phyloP scores from a whole-genome alignment of 2,329 filamentous ascomycete genomes.

The Botrytis pseudocinerea region DNA sequence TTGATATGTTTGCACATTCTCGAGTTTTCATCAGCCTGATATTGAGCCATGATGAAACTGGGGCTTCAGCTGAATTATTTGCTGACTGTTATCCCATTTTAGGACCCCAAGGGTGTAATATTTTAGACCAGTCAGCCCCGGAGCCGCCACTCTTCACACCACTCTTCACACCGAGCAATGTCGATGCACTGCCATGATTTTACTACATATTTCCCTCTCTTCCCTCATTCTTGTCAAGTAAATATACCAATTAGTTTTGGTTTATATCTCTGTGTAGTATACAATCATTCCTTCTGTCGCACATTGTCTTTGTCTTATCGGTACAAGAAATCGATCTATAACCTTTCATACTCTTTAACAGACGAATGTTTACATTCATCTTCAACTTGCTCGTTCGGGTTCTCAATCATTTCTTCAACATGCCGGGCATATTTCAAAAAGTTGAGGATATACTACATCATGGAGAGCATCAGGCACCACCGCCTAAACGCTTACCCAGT shows the following conservation, averaged over 20 bases:
- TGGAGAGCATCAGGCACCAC: not conserved
- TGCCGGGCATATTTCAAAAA: slow-evolving; percentile 7
- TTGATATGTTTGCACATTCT: not conserved
- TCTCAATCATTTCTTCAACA: not conserved
- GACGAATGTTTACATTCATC: not conserved
- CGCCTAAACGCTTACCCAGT: not conserved
- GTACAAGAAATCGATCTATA: not conserved
- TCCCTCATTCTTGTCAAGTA: not conserved
- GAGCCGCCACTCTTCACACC: not conserved
- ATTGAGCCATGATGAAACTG: not conserved
- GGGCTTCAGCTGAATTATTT: slow-evolving; percentile 11
- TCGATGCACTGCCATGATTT: not conserved
- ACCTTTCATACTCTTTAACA: not conserved
- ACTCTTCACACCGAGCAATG: not conserved
- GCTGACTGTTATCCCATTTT: not conserved
- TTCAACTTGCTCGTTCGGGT: not conserved
- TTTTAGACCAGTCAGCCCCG: not conserved
- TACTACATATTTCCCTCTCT: not conserved
- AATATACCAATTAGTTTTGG: not conserved
- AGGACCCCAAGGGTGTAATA: not conserved
- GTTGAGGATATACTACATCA: slow-evolving; percentile 17
- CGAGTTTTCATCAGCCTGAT: not conserved
- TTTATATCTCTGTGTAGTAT: not conserved
- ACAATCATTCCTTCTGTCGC: not conserved
- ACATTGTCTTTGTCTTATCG: not conserved